phyloP scores from a whole-genome alignment of 2,329 filamentous ascomycete genomes.

The Metarhizium rileyi region DNA sequence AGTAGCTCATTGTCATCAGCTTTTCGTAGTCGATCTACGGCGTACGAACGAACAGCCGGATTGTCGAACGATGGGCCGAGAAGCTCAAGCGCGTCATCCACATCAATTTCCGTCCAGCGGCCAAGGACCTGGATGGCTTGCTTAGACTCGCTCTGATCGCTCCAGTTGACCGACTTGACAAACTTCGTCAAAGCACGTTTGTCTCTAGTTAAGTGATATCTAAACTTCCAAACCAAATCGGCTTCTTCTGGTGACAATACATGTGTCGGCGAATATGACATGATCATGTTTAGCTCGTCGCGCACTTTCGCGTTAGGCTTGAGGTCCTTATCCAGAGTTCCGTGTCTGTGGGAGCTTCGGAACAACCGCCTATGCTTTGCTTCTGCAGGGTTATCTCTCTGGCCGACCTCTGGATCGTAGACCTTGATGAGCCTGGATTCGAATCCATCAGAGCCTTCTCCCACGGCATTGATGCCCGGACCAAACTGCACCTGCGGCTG shows the following conservation, averaged over 20 bases:
- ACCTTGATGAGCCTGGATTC: slow-evolving; percentile 65
- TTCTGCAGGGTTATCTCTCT: slow-evolving; percentile 86
- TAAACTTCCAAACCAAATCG: slow-evolving; percentile 94
- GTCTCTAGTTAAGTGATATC: slow-evolving; percentile 86
- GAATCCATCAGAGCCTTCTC: slow-evolving; percentile 36
- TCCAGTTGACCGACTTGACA: slow-evolving; percentile 95
- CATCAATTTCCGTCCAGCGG: slow-evolving; percentile 93
- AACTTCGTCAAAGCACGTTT: slow-evolving; percentile 93
- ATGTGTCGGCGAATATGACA: slow-evolving; percentile 88
- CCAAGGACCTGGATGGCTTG: slow-evolving; percentile 84
- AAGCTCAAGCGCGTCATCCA: slow-evolving; percentile 91
- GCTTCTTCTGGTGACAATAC: slow-evolving; percentile 83
- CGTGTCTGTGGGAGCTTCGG: slow-evolving; percentile 79
- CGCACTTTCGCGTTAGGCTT: slow-evolving; percentile 94
- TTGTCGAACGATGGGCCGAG: slow-evolving; percentile 90
- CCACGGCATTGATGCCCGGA: slow-evolving; percentile 71
- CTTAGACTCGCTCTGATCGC: slow-evolving; percentile 70
- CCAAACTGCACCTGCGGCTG: slow-evolving; percentile 84
- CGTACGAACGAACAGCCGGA: slow-evolving; percentile 78
- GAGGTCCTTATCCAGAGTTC: slow-evolving; percentile 87
- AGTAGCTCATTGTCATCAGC: slow-evolving; percentile 87
- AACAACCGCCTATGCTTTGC: slow-evolving; percentile 89
- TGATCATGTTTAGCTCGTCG: slow-evolving; percentile 84
- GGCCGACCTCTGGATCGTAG: slow-evolving; percentile 87
- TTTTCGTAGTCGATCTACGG: slow-evolving; percentile 83